phyloP scores from a whole-genome alignment of 1,284 basidiomycete genomes.

The Ceratobasidium papillatum region DNA sequence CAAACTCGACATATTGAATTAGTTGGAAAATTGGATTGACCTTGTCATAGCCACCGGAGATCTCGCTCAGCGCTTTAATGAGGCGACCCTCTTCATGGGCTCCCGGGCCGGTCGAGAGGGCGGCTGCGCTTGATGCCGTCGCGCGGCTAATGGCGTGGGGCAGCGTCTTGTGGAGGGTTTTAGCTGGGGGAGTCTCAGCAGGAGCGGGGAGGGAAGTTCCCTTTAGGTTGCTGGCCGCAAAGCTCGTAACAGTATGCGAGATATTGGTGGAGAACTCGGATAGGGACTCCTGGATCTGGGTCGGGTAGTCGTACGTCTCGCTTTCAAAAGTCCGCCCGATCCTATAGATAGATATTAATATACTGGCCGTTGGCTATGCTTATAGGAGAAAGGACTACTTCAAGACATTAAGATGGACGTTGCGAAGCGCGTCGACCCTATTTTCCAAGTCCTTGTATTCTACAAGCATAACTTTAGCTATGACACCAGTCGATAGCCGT shows the following conservation, averaged over 20 bases:
- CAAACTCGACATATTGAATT: neutral
- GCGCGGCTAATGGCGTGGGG: conserved; percentile 92
- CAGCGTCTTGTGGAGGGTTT: conserved; percentile 87
- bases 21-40: conserved; percentile 45
- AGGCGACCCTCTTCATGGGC: conserved; percentile 70
- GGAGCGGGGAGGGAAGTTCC: conserved; percentile 87
- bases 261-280: conserved; percentile 76
- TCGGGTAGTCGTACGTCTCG: conserved; percentile 87
- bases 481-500: neutral
- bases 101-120: conserved; percentile 58
- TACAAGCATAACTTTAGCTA: conserved; percentile 52
- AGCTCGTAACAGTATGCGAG: conserved; percentile 79
- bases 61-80: conserved; percentile 78
- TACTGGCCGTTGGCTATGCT: neutral
- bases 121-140: conserved; percentile 72
- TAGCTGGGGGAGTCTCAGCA: conserved; percentile 56
- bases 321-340: conserved; percentile 86
- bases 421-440: conserved; percentile 90
- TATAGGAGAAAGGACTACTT: conserved; percentile 61
- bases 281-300: conserved; percentile 64
- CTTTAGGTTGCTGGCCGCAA: conserved; percentile 91
- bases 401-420: conserved; percentile 80
- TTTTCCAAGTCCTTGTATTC: conserved; percentile 97
- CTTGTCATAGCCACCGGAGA: conserved; percentile 87
- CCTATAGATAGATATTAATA: conserved; percentile 54